Base-by-base conservation (phyloP, 805 yeast species). In the Metschnikowia lochheadii region DNA sequence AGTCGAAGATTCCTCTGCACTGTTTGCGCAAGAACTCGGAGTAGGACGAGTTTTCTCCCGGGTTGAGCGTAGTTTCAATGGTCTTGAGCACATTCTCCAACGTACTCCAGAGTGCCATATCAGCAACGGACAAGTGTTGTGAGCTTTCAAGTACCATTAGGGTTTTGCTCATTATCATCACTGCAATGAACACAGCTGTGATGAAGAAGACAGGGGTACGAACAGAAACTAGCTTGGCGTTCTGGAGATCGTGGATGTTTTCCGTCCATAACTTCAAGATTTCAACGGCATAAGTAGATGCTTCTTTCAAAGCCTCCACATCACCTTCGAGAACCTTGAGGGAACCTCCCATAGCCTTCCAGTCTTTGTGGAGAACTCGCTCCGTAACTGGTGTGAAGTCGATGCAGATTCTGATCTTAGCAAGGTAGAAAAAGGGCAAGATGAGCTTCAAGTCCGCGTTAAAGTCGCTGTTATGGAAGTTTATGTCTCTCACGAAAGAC, bases 171-270 rank as follows among this genome's bases (percentile, higher is more conserved):
- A 85, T 75, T 34, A 86, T 68, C 48, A 85, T 67, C 11, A 83
- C 69, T 1, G 89, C 72, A 0, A 85, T 79, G 60, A 84, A 84
- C 26, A 85, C 76, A 62, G 89, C 83, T 0, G 89, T 82, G 31
- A 85, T 77, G 59, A 87, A 84, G 63, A 84, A 85, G 26, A 85
- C 85, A 1, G 94, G 94, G 0, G 92, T 85, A 55, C 89, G 72
- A 32, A 85, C 76, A 1, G 88, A 81, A 0, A 87, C 81, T 61
- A 81, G 79, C 55, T 81, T 84, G 0, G 86, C 83, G 62, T 84
- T 85, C 47, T 79, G 78, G 29, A 78, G 78, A 45, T 82, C 79
- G 2, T 85, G 78, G n/a, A 84, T 82, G 45, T 84, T 81, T 54
- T 82, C 85, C 44, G 81, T 80, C 95, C 94, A 87, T 38, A 85